A percentile compares a stretch with the other conserved stretches of the same genome.
Conservation (phyloP, 2,329 filamentous ascomycete genomes). For the Cladosporium velox region DNA sequence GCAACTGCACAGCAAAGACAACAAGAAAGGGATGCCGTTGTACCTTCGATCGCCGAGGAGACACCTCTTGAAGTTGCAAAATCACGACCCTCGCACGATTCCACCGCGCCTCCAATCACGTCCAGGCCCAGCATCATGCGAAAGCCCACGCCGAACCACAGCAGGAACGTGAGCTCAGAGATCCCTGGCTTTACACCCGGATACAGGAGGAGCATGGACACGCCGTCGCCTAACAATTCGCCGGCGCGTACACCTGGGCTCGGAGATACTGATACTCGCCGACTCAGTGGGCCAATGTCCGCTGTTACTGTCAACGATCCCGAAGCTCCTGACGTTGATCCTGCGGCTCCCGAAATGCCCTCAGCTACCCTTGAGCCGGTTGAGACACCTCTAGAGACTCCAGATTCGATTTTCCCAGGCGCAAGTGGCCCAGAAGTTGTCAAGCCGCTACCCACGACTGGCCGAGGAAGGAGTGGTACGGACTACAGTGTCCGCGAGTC, state of each 20-base stretch:
- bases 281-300: slow-evolving; percentile 33
- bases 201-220: slow-evolving; percentile 59
- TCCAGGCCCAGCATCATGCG: slow-evolving; percentile 35
- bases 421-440: slow-evolving; percentile 11
- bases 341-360: slow-evolving; percentile 31
- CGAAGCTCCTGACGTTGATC: slow-evolving; percentile 29
- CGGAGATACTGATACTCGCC: slow-evolving; percentile 39
- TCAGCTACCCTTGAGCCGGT: slow-evolving; percentile 27
- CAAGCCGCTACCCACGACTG: slow-evolving; percentile 27
- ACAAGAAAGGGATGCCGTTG: slow-evolving; percentile 45
- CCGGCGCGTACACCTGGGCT: slow-evolving; percentile 62
- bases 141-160: slow-evolving; percentile 44
- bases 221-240: slow-evolving; percentile 61
- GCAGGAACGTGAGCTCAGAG: slow-evolving; percentile 42
- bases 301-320: slow-evolving; percentile 28
- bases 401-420: neutral
- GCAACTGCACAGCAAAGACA: slow-evolving; percentile 38
- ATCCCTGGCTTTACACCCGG: slow-evolving; percentile 51
- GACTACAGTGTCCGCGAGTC: slow-evolving; percentile 39
- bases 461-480: slow-evolving; percentile 34
- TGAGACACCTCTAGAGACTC: slow-evolving; percentile 12
- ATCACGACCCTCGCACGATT: slow-evolving; percentile 36
- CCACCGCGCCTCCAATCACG: slow-evolving; percentile 32
- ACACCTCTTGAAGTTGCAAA: slow-evolving; percentile 43
- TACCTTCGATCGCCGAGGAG: slow-evolving; percentile 61